Conservation (phyloP, 2,329 filamentous ascomycete genomes). For the Verticillium longisporum region DNA sequence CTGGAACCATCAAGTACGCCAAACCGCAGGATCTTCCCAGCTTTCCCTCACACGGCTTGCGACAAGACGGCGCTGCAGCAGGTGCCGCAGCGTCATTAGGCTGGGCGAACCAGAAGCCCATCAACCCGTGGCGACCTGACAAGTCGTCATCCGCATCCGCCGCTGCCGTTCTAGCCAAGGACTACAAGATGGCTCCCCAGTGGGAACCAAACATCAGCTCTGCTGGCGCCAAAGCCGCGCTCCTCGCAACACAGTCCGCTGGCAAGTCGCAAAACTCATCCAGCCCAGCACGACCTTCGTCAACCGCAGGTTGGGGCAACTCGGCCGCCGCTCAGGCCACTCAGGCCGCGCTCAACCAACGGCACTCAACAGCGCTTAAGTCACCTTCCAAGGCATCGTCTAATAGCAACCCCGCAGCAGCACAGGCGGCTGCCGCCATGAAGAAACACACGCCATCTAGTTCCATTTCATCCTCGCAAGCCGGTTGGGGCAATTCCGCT, state of each 20-base stretch:
- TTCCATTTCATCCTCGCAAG: slow-evolving; percentile 11
- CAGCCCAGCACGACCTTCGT: not conserved
- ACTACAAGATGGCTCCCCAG: slow-evolving; percentile 36
- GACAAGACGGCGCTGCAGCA: slow-evolving; percentile 52
- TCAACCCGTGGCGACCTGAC: slow-evolving; percentile 62
- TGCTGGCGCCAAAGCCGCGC: slow-evolving; percentile 67
- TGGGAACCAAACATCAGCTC: slow-evolving; percentile 56
- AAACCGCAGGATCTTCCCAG: slow-evolving; percentile 67
- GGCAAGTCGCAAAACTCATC: slow-evolving; percentile 25
- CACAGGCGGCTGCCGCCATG: slow-evolving; percentile 16
- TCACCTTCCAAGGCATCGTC: not conserved
- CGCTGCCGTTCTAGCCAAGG: slow-evolving; percentile 34
- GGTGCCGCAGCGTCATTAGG: slow-evolving; percentile 69
- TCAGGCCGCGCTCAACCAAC: not conserved
- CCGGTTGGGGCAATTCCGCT: slow-evolving; percentile 57
- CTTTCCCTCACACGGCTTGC: slow-evolving; percentile 61
- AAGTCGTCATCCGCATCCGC: slow-evolving; percentile 43
- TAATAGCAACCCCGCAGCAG: not conserved
- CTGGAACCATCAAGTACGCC: slow-evolving; percentile 60
- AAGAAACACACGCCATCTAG: not conserved
- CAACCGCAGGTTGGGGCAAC: slow-evolving; percentile 41
- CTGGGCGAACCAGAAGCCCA: slow-evolving; percentile 60
- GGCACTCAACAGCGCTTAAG: not conserved
- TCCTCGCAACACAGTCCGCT: slow-evolving; percentile 43
- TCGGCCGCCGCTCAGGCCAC: slow-evolving; percentile 29